Conservation (phyloP, 768 basidiomycete species). For the Tylopilus cervinicoccineus region DNA sequence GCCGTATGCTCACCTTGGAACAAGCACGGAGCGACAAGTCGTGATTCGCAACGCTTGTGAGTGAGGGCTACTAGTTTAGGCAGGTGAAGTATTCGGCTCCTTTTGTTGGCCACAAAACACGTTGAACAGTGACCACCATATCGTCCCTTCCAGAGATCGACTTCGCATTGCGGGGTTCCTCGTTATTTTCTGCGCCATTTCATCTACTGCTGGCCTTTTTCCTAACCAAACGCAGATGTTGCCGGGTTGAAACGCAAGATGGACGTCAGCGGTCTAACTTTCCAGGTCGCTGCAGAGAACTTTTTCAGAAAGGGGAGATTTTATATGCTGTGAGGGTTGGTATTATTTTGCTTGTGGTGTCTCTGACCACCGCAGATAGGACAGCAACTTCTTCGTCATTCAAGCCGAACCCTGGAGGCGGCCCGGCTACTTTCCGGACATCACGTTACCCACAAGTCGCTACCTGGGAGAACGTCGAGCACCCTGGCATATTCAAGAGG, state of each 20-base stretch:
- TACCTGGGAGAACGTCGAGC: conserved; percentile 22
- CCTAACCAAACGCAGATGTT: conserved; percentile 19
- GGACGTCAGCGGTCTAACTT: conserved; percentile 23
- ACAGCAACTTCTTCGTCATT: conserved; percentile 26
- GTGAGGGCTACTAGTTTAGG: conserved; percentile 13
- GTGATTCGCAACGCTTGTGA: too few species aligned
- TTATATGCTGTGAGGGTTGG: conserved; percentile 26
- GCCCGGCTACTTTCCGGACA: background rate
- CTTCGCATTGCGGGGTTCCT: conserved; percentile 30
- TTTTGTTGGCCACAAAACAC: conserved; percentile 4
- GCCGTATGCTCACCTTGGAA: background rate
- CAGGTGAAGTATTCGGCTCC: conserved; percentile 14
- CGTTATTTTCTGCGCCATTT: background rate
- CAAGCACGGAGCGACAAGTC: too few species aligned
- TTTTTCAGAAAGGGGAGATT: conserved; percentile 14
- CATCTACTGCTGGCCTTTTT: conserved; percentile 1
- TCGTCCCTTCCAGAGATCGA: conserved; percentile 17
- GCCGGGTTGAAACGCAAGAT: conserved; percentile 21
- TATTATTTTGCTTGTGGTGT: background rate
- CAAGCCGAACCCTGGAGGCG: conserved; percentile 31
- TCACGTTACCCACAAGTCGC: background rate
- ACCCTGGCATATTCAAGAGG: conserved; percentile 23
- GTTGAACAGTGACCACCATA: conserved; percentile 14
- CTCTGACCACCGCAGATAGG: conserved; percentile 12
- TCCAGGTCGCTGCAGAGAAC: conserved; percentile 12